Percentiles rank a stretch among this genome's conserved stretches.
These are phyloP conservation scores for Xanthoparmelia taractica DNA, from an alignment of 495 filamentous ascomycete genomes.

Conservation along the genomic window DNA sequence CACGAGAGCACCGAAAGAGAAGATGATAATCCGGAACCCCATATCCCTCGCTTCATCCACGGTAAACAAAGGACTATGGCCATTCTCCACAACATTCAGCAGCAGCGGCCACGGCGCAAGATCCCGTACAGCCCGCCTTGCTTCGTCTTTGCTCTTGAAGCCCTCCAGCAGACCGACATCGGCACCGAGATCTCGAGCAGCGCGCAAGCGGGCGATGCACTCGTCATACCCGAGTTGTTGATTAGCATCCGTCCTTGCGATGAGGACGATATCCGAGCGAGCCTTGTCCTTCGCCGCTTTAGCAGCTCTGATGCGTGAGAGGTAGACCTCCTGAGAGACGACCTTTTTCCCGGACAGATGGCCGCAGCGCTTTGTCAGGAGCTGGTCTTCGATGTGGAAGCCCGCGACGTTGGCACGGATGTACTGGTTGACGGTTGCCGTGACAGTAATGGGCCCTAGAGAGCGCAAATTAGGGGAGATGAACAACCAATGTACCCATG, in stretches of 20 bases:
- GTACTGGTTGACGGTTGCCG: slow-evolving; percentile 57
- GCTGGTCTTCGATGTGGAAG: slow-evolving; percentile 67
- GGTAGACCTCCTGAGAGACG: slow-evolving; percentile 45
- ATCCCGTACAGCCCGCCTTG: slow-evolving; percentile 43
- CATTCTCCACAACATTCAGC: slow-evolving; percentile 58
- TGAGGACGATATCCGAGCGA: slow-evolving; percentile 55
- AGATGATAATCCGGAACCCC: slow-evolving; percentile 59
- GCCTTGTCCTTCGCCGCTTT: slow-evolving; percentile 41
- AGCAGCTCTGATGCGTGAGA: slow-evolving; percentile 49
- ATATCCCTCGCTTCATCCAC: slow-evolving; percentile 50
- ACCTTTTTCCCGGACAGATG: slow-evolving; percentile 56
- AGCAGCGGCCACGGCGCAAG: slow-evolving; percentile 52
- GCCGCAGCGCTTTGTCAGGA: slow-evolving; percentile 57
- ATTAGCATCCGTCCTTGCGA: slow-evolving; percentile 62
- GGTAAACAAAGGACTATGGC: slow-evolving; percentile 50
- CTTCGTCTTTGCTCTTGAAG: slow-evolving; percentile 48
- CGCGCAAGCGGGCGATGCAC: slow-evolving; percentile 47
- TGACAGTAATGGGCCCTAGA: slow-evolving; percentile 53
- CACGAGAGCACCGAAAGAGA: slow-evolving; percentile 45
- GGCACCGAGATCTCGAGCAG: slow-evolving; percentile 49
- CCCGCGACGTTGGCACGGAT: slow-evolving; percentile 61
- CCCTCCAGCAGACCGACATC: slow-evolving; percentile 63
- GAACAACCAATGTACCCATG: too few species aligned
- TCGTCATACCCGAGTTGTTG: slow-evolving; percentile 57
- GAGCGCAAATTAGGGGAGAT: neutral